Evolutionary conservation across 768 basidiomycete species (phyloP), one percentile per base, ranked within the genome.

Genomic region (Nidularia pulvinata): DNA sequence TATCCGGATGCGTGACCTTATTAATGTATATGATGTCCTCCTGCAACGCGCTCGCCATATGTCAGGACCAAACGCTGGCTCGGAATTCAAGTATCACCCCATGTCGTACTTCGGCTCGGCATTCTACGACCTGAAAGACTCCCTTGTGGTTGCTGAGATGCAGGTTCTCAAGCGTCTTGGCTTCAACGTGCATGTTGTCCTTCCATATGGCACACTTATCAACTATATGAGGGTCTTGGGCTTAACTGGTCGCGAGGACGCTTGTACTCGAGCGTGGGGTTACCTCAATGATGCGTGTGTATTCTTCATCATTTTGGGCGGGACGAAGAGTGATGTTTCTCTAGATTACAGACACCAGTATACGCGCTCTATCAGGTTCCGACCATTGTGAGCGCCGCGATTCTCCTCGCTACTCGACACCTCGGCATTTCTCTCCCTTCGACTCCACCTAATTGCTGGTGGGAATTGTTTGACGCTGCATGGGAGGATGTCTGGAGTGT

Each of bases 221-320:
- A 98, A 97, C 72, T 98, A 99, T 69, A 76, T 97, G 65, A 80
- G 91, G 55, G 82, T 98, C 19, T 81, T 99, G 16, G 93, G 92
- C n/a, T 75, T 99, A 56, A 88, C 88, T 11, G 80, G 77, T 47
- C 78, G 84, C 54, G 83, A 85, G 54, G 80, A 79, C 50, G 89
- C 85, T 7, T 90, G 91, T 55, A 80, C 84, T 25, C 78, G 74
- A 53, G 93, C 94, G 19, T 99, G 97, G 97, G 93, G 93, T 0
- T 97, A 92, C 61, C 76, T 98, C 19, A 99, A 98, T 61, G 97
- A 98, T 67, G 90, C 91, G 95, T 96, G 65, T 66, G 92, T 83
- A 33, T 46, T 48, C 51, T 16, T 22, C 19, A 11, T 46, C 36
- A 22, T 6, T 16, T 48, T 19, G 14, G 37, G 34, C 42, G 30